Conservation (phyloP, 495 filamentous ascomycete genomes). For the Hyphodiscus hymeniophilus region DNA sequence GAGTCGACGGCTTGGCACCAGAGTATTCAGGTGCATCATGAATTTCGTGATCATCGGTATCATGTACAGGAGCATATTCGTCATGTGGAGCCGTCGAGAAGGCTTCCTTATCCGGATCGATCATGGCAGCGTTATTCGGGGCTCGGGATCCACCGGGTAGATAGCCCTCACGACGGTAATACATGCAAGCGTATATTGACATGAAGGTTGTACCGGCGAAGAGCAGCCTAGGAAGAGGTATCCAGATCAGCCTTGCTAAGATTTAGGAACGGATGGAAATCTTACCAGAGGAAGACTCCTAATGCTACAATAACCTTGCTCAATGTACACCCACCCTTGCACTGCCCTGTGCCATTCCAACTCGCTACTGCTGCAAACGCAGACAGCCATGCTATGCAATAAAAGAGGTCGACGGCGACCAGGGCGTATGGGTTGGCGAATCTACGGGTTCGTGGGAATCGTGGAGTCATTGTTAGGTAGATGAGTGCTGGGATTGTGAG, state of each 20-base stretch:
- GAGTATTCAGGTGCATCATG: conserved; percentile 3
- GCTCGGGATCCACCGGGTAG: conserved; percentile 57
- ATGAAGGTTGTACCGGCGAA: conserved; percentile 65
- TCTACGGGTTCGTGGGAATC: conserved; percentile 71
- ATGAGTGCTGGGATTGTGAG: conserved; percentile 73
- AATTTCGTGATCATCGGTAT: conserved; percentile 19
- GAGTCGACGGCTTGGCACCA: background rate
- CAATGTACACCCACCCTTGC: conserved; percentile 52
- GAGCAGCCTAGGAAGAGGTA: conserved; percentile 47
- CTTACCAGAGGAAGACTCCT: conserved; percentile 72
- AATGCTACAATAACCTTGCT: conserved; percentile 74
- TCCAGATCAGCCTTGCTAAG: conserved; percentile 8
- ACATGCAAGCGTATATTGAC: conserved; percentile 68
- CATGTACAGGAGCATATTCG: conserved; percentile 34
- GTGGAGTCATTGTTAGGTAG: conserved; percentile 75
- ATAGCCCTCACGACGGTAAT: conserved; percentile 69
- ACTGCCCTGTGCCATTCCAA: conserved; percentile 46
- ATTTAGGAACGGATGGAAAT: conserved; percentile 1
- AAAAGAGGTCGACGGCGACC: conserved; percentile 63
- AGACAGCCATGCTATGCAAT: conserved; percentile 73
- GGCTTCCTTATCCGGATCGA: conserved; percentile 50
- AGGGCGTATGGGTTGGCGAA: conserved; percentile 80
- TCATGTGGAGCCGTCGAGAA: conserved; percentile 46
- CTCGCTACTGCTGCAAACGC: conserved; percentile 71
- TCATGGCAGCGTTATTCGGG: conserved; percentile 41